Evolutionary conservation across 139 green algal genomes (phyloP), one percentile per base, ranked within the genome.

Genomic region (Chlorella sp.): DNA sequence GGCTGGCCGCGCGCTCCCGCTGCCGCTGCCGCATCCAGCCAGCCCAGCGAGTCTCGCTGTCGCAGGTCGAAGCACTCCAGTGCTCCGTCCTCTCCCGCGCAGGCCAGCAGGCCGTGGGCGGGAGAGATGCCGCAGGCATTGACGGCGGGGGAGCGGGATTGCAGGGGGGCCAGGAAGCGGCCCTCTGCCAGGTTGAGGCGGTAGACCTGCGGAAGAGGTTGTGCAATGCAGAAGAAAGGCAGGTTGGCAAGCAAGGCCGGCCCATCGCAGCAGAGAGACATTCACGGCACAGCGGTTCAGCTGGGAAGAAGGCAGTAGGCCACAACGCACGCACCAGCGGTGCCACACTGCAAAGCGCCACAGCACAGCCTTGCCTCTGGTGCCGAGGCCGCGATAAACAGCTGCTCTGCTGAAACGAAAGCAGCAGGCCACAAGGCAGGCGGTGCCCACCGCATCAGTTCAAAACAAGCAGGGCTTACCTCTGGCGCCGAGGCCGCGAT

Each of bases 31-130:
- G 92, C 93, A 70, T 96, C 90, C 26, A 98, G 64, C 32, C 67
- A 67, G 20, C 94, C 94, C 7, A 95, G 84, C 13, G 89, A 81
- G 5, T 41, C 73, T 4, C 88, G 75, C 75, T 92, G 71, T 32
- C 97, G 89, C 76, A 94, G 78, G 90, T 99, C 97, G 80, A 98
- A 98, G 91, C 95, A 99, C 88, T 99, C 97, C 56, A 99, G 87
- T 1, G 84, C 41, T 9, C 97, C 97, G 44, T 97, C 96, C 85
- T 98, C 96, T 25, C 97, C 94, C 0, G 92, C 96, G 60, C 81
- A 90, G 7, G 89, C 96, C 36, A 99, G 80, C 78, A 99, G 78
- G 16, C 83, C 78, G 39, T 92, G 90, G 21, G 92, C 84, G 1
- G 93, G 91, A 39, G 88, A 93, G 18, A 96, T 32, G 55, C 91